Evolutionary conservation across 129 eudicot genomes (phyloP).

Genomic region (Chrysanthemum lavandulifolium): DNA sequence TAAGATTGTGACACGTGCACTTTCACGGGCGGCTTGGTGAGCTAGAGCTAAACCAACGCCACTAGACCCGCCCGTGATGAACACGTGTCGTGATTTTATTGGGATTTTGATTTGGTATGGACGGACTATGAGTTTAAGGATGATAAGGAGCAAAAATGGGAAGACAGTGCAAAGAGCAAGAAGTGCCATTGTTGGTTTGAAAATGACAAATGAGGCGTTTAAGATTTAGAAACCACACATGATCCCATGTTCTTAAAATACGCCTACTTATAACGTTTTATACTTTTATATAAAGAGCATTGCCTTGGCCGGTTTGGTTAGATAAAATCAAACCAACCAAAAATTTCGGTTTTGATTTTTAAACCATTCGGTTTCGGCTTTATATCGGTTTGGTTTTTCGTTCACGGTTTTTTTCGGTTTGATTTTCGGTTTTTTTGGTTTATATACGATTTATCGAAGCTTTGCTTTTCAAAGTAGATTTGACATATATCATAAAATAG

Average conservation of each 20-base stretch:
- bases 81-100: conserved; percentile 57
- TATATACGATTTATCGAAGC: too few relatives aligned
- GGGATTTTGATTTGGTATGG: conserved; percentile 54
- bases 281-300: too few relatives aligned
- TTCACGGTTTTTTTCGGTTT: too few relatives aligned
- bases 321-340: too few relatives aligned
- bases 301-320: too few relatives aligned
- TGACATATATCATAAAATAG: too few relatives aligned
- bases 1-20: conserved; percentile 63
- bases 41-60: conserved; percentile 79
- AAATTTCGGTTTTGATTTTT: too few relatives aligned
- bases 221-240: background rate
- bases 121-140: conserved; percentile 57
- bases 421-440: too few relatives aligned
- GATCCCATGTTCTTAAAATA: background rate
- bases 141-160: background rate
- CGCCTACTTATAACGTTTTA: too few relatives aligned
- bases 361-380: too few relatives aligned
- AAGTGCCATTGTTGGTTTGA: conserved; percentile 35
- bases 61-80: conserved; percentile 86
- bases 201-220: background rate
- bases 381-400: too few relatives aligned
- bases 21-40: conserved; percentile 47
- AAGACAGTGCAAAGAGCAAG: conserved; percentile 32
- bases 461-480: too few relatives aligned